Percentiles rank a stretch among this genome's conserved stretches.
These are phyloP conservation scores for Penicillium sp. DNA, from an alignment of 2,329 filamentous ascomycete genomes.

Conservation along the genomic window DNA sequence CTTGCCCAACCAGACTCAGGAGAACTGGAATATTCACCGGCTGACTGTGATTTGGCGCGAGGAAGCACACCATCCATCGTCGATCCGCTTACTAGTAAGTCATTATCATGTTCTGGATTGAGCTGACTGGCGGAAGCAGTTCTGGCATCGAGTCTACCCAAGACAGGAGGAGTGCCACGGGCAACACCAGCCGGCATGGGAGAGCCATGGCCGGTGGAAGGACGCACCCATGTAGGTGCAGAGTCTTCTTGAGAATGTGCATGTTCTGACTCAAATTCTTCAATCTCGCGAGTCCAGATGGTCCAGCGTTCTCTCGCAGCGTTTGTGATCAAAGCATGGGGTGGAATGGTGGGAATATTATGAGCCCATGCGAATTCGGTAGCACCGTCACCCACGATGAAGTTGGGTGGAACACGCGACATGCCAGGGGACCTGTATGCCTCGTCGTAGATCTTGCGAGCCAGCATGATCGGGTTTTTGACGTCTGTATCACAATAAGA, in stretches of 20 bases:
- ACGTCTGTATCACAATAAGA: slow-evolving; percentile 46
- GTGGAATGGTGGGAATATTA: slow-evolving; percentile 68
- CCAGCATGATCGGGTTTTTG: slow-evolving; percentile 86
- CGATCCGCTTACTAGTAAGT: not conserved
- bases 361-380: slow-evolving; percentile 80
- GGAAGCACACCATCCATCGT: not conserved
- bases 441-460: slow-evolving; percentile 75
- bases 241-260: slow-evolving; percentile 54
- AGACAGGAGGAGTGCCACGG: not conserved
- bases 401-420: slow-evolving; percentile 85
- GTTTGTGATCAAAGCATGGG: slow-evolving; percentile 75
- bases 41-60: not conserved
- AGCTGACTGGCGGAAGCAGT: not conserved
- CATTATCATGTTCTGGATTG: not conserved
- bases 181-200: slow-evolving; percentile 18
- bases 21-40: not conserved
- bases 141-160: not conserved
- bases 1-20: not conserved
- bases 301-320: slow-evolving; percentile 75
- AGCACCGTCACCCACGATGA: slow-evolving; percentile 82
- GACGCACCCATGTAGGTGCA: slow-evolving; percentile 22
- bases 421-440: slow-evolving; percentile 76
- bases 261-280: slow-evolving; percentile 37
- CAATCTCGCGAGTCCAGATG: slow-evolving; percentile 63
- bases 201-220: slow-evolving; percentile 11